These are phyloP conservation scores for Aquilaria sinensis DNA, from an alignment of 345 rosid genomes.

Conservation along the genomic window DNA sequence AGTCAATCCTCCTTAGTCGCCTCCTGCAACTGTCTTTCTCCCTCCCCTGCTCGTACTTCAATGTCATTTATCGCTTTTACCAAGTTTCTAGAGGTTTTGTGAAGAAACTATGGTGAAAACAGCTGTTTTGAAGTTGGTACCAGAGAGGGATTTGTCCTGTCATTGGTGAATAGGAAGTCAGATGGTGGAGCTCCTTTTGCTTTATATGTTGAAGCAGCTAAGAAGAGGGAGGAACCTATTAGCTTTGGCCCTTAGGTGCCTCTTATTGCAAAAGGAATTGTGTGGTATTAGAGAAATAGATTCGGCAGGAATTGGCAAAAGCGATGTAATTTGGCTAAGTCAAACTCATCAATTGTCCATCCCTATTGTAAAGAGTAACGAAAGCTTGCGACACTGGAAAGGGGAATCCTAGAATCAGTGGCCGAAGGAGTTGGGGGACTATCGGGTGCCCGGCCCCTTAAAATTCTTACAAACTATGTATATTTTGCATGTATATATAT, in stretches of 20 bases:
- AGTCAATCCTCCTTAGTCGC: conserved; percentile 17
- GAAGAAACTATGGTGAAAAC: conserved; percentile 42
- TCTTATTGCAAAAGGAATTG: conserved; percentile 25
- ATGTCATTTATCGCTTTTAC: neutral
- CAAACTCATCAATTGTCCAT: no score
- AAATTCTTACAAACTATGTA: no score
- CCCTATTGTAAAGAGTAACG: no score
- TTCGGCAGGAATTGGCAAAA: no score
- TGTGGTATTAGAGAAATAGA: no score
- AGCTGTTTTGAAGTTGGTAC: conserved; percentile 67
- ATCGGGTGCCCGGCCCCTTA: no score
- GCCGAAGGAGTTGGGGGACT: no score
- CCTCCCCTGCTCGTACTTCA: neutral
- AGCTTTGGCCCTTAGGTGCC: conserved; percentile 67
- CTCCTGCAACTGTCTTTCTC: conserved; percentile 14
- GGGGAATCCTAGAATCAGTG: no score
- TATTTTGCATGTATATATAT: no score
- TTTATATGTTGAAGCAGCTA: conserved; percentile 53
- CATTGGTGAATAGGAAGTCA: conserved; percentile 58
- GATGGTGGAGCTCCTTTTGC: conserved; percentile 25
- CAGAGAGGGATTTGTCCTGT: conserved; percentile 72
- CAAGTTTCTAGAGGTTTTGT: conserved; percentile 66
- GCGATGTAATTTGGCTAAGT: no score
- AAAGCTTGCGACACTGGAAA: no score
- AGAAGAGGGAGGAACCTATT: conserved; percentile 65